Evolutionary conservation across 2,329 filamentous ascomycete genomes (phyloP), one percentile per base, ranked within the genome.

Genomic region (Colletotrichum sansevieriae): DNA sequence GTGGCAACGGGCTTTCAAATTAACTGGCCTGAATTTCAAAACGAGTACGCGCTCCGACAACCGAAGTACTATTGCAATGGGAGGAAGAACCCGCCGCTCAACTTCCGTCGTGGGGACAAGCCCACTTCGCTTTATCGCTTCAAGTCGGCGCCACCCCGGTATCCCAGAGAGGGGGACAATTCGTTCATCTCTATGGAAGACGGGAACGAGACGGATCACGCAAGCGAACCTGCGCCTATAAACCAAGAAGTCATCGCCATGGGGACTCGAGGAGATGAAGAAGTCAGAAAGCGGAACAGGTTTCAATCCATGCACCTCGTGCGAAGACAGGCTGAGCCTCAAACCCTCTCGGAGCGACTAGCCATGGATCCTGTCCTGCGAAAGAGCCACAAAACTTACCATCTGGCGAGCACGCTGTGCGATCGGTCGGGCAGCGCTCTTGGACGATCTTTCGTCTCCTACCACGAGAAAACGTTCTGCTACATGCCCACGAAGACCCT

Each of bases 401-500:
- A 51, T 11, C 7, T 15, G 3, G 47, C 47, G 12, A 51, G 47
- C 22, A 18, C 22, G 47, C 47, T 51, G 20, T 51, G 47, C 47
- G 20, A 51, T 25, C 20, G 22, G 22, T 25, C 22, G 3, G 47
- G 20, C 22, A 15, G 47, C 47, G 47, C 47, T 15, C 20, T 55
- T 12, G 51, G 51, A n/a, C 33, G 18, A n/a, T 55, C 51, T 0
- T 70, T 73, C 37, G 70, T 72, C 13, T 73, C 70, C 11, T 72
- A 71, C 56, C 11, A 18, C 5, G 71, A 73, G 55, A 41, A 64
- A 18, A 70, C 60, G 49, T 72, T 73, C 54, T 73, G 71, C 63
- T 55, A 72, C 65, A 72, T 73, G 71, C 51, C 56, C 33, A 51
- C 55, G 58, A 72, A 72, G 68, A 71, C 51, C 5, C 2, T 71